These are phyloP conservation scores for Marasmius oreades DNA, from an alignment of 1,284 basidiomycete genomes.

Conservation along the genomic window DNA sequence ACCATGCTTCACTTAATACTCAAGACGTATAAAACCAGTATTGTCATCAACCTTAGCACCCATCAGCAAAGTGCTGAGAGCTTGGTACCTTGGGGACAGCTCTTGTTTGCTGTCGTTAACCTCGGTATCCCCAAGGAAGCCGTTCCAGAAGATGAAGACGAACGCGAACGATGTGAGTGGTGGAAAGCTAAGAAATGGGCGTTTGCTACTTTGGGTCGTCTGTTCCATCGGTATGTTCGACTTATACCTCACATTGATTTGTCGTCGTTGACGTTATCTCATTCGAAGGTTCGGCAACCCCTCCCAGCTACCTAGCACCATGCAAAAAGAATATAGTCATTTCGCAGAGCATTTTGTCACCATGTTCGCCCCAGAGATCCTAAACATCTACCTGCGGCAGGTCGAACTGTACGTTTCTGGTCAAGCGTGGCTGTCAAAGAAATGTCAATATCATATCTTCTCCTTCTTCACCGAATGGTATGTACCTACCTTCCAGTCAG, in stretches of 20 bases:
- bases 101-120: slow-evolving; percentile 77
- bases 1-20: slow-evolving; percentile 78
- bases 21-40: slow-evolving; percentile 80
- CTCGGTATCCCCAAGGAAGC: slow-evolving; percentile 61
- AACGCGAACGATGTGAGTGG: slow-evolving; percentile 77
- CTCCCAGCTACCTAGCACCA: slow-evolving; percentile 71
- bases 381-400: slow-evolving; percentile 75
- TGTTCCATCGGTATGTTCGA: slow-evolving; percentile 67
- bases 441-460: slow-evolving; percentile 79
- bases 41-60: slow-evolving; percentile 63
- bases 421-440: slow-evolving; percentile 76
- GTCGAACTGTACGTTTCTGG: slow-evolving; percentile 70
- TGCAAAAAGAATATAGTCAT: slow-evolving; percentile 63
- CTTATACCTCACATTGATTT: background rate
- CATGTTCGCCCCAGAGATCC: slow-evolving; percentile 80
- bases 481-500: slow-evolving; percentile 23
- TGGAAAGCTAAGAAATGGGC: slow-evolving; percentile 92
- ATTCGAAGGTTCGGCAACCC: slow-evolving; percentile 72
- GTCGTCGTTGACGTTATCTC: slow-evolving; percentile 2
- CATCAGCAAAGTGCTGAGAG: slow-evolving; percentile 75
- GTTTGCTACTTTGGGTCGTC: slow-evolving; percentile 65
- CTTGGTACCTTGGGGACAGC: slow-evolving; percentile 79
- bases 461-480: slow-evolving; percentile 85
- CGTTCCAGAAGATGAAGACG: slow-evolving; percentile 69
- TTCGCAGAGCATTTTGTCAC: slow-evolving; percentile 80